phyloP scores from a whole-genome alignment of 1,284 basidiomycete genomes.

The Porodaedalea pini region DNA sequence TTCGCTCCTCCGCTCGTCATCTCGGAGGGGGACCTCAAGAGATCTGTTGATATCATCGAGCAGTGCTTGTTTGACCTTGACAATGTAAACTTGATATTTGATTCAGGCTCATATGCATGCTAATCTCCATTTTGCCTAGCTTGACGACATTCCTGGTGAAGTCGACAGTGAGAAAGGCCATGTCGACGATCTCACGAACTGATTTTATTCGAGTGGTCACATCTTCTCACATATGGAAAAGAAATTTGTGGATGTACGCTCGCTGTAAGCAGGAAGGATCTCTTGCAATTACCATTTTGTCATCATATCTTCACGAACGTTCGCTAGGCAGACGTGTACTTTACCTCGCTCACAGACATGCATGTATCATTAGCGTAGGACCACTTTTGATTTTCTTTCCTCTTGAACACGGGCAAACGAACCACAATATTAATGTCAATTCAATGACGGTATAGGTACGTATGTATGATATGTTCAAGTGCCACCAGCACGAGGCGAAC shows the following conservation, averaged over 20 bases:
- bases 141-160: conserved; percentile 72
- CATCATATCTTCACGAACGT: not conserved
- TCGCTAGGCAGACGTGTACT: not conserved
- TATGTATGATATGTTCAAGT: too few relatives aligned
- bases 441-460: too few relatives aligned
- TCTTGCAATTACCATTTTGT: not conserved
- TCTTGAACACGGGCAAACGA: not conserved
- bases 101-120: conserved; percentile 4
- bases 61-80: conserved; percentile 82
- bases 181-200: conserved; percentile 40
- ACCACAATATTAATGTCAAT: too few relatives aligned
- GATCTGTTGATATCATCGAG: conserved; percentile 74
- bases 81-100: conserved; percentile 43
- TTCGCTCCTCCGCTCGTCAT: conserved; percentile 97
- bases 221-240: too few relatives aligned
- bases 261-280: too few relatives aligned
- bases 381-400: not conserved
- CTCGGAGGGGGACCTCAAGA: conserved; percentile 75
- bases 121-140: conserved; percentile 33
- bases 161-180: conserved; percentile 55
- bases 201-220: too few relatives aligned
- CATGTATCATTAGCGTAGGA: conserved; percentile 3
- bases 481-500: too few relatives aligned
- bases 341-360: not conserved
- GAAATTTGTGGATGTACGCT: too few relatives aligned